Evolutionary conservation across 768 basidiomycete species (phyloP).

Genomic region (Psilocybe subaeruginosa): DNA sequence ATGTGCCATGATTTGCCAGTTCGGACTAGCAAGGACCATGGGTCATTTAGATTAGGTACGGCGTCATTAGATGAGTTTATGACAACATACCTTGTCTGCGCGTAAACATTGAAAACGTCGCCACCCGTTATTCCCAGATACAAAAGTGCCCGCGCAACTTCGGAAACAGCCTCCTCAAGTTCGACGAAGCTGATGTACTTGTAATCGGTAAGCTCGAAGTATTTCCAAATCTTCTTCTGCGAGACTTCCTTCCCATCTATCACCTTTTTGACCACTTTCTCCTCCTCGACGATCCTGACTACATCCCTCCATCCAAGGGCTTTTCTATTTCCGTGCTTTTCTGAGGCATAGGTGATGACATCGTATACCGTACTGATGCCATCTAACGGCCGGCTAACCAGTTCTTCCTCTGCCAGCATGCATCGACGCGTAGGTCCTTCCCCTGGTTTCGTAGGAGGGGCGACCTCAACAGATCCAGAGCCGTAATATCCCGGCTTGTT

Average conservation of each 20-base stretch:
- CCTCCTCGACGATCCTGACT: constrained; percentile 74
- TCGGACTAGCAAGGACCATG: constrained; percentile 47
- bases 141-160: constrained; percentile 72
- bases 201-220: constrained; percentile 90
- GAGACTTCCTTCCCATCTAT: constrained; percentile 81
- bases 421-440: constrained; percentile 63
- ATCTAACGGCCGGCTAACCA: constrained; percentile 67
- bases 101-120: constrained; percentile 90
- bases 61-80: constrained; percentile 3
- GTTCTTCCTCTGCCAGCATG: constrained; percentile 52
- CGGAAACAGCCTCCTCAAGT: constrained; percentile 60
- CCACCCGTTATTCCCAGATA: constrained; percentile 69
- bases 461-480: constrained; percentile 66
- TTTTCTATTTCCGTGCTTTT: constrained; percentile 72
- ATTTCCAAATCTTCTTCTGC: constrained; percentile 96
- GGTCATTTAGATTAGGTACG: constrained; percentile 3
- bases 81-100: constrained; percentile 72
- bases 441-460: constrained; percentile 40
- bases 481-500: constrained; percentile 53
- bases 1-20: constrained; percentile 89
- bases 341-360: constrained; percentile 71
- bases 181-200: constrained; percentile 78
- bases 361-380: constrained; percentile 85
- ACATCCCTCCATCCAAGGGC: constrained; percentile 84
- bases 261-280: constrained; percentile 85